Evolutionary conservation across 345 rosid genomes (phyloP).

Genomic region (Lepidium africanum): DNA sequence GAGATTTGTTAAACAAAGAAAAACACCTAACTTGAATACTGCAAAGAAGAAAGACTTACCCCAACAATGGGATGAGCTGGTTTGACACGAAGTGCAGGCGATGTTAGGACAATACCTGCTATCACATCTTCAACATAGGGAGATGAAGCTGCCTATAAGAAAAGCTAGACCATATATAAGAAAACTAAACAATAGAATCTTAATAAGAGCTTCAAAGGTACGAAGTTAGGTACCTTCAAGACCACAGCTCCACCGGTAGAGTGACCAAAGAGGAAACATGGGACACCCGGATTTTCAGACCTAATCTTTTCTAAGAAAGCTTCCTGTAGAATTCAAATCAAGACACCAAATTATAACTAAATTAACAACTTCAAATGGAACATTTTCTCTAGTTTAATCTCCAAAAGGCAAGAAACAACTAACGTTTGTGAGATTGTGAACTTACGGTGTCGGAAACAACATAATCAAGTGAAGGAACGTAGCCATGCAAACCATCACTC

Average conservation of each 20-base stretch:
- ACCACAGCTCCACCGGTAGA: constrained; percentile 99
- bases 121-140: constrained; percentile 53
- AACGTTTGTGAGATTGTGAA: neutral
- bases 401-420: neutral
- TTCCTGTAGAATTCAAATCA: constrained; percentile 37
- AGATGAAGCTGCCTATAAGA: constrained; percentile 58
- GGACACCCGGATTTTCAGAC: constrained; percentile 70
- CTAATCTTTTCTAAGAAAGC: constrained; percentile 79
- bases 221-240: constrained; percentile 50
- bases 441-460: constrained; percentile 91
- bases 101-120: constrained; percentile 78
- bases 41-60: constrained; percentile 33
- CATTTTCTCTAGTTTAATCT: neutral
- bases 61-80: constrained; percentile 96
- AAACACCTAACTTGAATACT: neutral
- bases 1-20: neutral
- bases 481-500: constrained; percentile 98
- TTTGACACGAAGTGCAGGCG: constrained; percentile 91
- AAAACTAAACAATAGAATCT: neutral
- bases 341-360: neutral
- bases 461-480: constrained; percentile 93
- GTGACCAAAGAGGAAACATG: constrained; percentile 97
- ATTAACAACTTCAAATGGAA: neutral
- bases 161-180: neutral
- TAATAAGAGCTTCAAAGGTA: neutral